These are phyloP conservation scores for Russula griseocarnosa DNA, from an alignment of 768 basidiomycete genomes.

Conservation along the genomic window DNA sequence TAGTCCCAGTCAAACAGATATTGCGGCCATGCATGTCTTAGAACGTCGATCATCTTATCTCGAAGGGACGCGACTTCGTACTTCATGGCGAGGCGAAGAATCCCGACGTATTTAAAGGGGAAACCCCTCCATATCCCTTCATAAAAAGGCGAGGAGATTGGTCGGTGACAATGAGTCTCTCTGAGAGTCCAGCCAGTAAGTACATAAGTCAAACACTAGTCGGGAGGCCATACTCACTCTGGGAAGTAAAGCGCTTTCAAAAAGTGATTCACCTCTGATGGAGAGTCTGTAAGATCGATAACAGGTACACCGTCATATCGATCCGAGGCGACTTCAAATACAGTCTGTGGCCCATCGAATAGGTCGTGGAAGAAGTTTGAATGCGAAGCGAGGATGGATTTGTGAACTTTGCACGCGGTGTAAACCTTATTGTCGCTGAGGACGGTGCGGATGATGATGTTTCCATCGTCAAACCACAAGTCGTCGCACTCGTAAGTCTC, in stretches of 20 bases:
- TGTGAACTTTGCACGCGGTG: slow-evolving; percentile 26
- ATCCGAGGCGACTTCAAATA: slow-evolving; percentile 21
- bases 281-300: slow-evolving; percentile 23
- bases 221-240: slow-evolving; percentile 13
- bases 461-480: slow-evolving; percentile 28
- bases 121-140: slow-evolving; percentile 26
- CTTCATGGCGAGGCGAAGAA: slow-evolving; percentile 24
- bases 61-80: slow-evolving; percentile 16
- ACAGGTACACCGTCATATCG: slow-evolving; percentile 25
- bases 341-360: slow-evolving; percentile 17
- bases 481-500: slow-evolving; percentile 19
- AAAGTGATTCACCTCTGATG: slow-evolving; percentile 20
- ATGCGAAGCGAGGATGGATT: slow-evolving; percentile 22
- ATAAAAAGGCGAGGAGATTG: slow-evolving; percentile 24
- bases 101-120: slow-evolving; percentile 21
- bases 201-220: background rate
- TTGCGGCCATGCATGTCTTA: slow-evolving; percentile 24
- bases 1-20: slow-evolving; percentile 25
- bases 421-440: slow-evolving; percentile 2
- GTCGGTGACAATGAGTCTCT: slow-evolving; percentile 21
- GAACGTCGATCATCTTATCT: slow-evolving; percentile 15
- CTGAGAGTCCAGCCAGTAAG: slow-evolving; percentile 4
- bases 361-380: slow-evolving; percentile 24
- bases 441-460: slow-evolving; percentile 23
- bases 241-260: slow-evolving; percentile 24